Base-by-base conservation (phyloP, 352 stramenopile species). In the Phytophthora pluvialis region DNA sequence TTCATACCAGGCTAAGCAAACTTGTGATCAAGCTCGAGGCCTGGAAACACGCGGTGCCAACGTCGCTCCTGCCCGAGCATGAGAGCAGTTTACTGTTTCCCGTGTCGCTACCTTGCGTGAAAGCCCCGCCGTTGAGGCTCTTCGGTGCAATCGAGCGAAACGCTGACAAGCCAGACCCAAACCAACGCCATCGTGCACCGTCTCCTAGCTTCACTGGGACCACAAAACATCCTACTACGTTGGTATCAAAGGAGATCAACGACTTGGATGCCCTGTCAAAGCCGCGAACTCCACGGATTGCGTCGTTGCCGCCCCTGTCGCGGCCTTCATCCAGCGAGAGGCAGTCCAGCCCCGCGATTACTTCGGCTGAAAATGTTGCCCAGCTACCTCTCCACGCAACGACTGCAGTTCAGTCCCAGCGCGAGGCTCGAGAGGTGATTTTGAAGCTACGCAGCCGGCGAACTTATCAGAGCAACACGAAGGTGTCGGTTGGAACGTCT, bases 1-100 rank as follows among this genome's bases (percentile, higher is more conserved):
- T 92, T 25, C 79, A 92, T 53, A 86, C 73, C 1, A 75, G 71
- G n/a, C 60, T 90, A 3, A 71, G 77, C 13, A 78, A 70, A n/a
- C 64, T 92, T 16, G 61, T 72, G 5, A 45, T 92, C 10, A 58
- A 28, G 8, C 49, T 91, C 12, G 42, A 73, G 18, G 80, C 83
- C 1, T 59, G 72, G 29, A 80, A 74, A 15, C 21, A 42, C 31
- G 35, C 15, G 16, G 42, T 45, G 11, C 33, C 61, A 11, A 0
- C 15, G 3, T 39, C 18, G 5, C 15, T 44, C 12, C 38, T 45
- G 11, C 13, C 32, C 18, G 42, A 29, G 36, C 49, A 58, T 43
- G 28, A 36, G 35, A 12, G 33, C 4, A 31, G 49, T 58, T 26
- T 57, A 43, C 13, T 80, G 54, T 61, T 81, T 77, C 52, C 46